Evolutionary conservation across 1,284 basidiomycete species (phyloP).

Genomic region (Megacollybia platyphylla): DNA sequence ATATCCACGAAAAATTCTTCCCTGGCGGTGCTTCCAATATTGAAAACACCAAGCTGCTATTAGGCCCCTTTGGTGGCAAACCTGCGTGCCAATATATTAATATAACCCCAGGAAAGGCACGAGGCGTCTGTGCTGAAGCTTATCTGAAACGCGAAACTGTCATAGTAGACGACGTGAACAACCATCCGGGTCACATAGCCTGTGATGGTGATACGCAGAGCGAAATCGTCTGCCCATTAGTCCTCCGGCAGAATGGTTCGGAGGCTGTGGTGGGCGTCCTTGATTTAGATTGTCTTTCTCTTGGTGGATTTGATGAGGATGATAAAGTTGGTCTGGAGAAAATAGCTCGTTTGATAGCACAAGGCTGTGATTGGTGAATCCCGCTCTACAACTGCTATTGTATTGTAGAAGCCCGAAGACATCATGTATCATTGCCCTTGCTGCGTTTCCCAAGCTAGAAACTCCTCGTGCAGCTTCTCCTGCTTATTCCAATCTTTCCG

Average conservation of each 20-base stretch:
- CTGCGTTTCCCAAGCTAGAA: constrained; percentile 44
- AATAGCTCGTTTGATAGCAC: constrained; percentile 51
- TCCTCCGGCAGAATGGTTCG: constrained; percentile 23
- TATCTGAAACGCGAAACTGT: constrained; percentile 44
- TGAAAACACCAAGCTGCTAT: constrained; percentile 29
- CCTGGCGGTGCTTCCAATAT: constrained; percentile 16
- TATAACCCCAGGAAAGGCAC: constrained; percentile 37
- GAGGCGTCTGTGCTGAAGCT: constrained; percentile 76
- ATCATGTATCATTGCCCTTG: constrained; percentile 9
- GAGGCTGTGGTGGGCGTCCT: constrained; percentile 57
- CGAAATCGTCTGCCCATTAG: constrained; percentile 74
- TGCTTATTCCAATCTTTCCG: constrained; percentile 73
- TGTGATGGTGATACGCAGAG: constrained; percentile 81
- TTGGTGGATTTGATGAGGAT: constrained; percentile 62
- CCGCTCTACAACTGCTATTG: neutral
- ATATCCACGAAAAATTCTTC: constrained; percentile 55
- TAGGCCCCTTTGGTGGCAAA: constrained; percentile 81
- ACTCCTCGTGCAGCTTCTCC: constrained; percentile 71
- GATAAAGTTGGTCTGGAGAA: constrained; percentile 64
- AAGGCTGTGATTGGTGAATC: constrained; percentile 42
- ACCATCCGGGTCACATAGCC: constrained; percentile 81
- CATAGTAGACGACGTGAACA: constrained; percentile 62
- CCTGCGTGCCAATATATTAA: constrained; percentile 80
- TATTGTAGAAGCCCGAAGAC: neutral
- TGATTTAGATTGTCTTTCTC: constrained; percentile 71